Conservation (phyloP, 805 yeast species). For the Komagataella ulmi region DNA sequence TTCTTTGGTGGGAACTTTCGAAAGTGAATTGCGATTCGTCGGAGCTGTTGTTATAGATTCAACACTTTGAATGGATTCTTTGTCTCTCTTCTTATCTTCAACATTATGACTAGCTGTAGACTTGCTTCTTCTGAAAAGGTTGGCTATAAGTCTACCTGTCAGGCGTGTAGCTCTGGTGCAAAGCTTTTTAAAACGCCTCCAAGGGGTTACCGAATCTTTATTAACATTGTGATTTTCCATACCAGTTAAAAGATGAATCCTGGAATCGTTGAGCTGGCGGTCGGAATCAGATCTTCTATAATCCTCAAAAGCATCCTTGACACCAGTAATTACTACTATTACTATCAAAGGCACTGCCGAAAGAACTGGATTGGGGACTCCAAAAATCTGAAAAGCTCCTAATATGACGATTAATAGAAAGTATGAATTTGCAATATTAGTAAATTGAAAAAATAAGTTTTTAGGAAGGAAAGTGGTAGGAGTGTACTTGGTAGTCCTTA, state of each 20-base stretch:
- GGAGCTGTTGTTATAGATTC: neutral
- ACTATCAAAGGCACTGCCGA: conserved; percentile 76
- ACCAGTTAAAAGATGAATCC: conserved; percentile 42
- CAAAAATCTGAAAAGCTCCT: conserved; percentile 57
- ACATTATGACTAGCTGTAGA: neutral
- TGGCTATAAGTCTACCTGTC: neutral
- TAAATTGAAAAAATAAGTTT: conserved; percentile 39
- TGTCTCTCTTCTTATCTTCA: neutral
- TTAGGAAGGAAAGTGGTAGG: conserved; percentile 45
- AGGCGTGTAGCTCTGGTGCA: conserved; percentile 19
- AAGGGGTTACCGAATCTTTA: conserved; percentile 37
- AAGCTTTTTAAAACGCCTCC: conserved; percentile 59
- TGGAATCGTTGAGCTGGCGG: conserved; percentile 53
- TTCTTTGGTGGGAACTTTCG: neutral
- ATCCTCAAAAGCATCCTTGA: conserved; percentile 72
- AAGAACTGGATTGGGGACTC: conserved; percentile 59
- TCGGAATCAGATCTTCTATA: conserved; percentile 53
- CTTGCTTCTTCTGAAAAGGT: conserved; percentile 3
- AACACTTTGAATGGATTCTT: neutral
- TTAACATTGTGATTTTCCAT: conserved; percentile 44
- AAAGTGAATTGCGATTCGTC: neutral
- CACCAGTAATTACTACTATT: conserved; percentile 60
- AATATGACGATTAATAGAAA: conserved; percentile 40
- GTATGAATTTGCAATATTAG: conserved; percentile 47
- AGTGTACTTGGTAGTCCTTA: conserved; percentile 51